Base-by-base conservation (phyloP, 2,329 filamentous ascomycete species). In the Fusarium sp. region DNA sequence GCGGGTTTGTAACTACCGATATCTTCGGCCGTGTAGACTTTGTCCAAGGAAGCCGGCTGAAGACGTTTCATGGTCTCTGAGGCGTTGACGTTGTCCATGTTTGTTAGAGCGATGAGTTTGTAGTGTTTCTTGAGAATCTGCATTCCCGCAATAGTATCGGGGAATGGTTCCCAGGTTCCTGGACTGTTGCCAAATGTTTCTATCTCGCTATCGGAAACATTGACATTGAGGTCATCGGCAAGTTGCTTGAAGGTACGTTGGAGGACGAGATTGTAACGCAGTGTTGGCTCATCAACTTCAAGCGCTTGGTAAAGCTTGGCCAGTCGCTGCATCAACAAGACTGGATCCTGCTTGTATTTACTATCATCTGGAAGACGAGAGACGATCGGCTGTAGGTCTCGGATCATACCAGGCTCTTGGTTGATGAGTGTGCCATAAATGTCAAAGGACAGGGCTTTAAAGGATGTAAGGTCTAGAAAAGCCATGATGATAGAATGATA, bases 1-100 rank as follows among this genome's bases (percentile, higher is more conserved):
- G 63, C 45, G 7, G 64, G 64, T 3, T 67, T 63, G 5, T 67
- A 63, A 49, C 30, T 68, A 7, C 64, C 64, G 32, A 68, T 63
- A 6, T 54, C 51, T 46, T 68, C 50, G 25, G 64, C 64, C 27
- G 50, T 64, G 12, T 63, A 68, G 1, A 63, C 28, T 32, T 21
- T 54, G 27, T 64, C 63, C 10, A 68, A 68, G 16, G 58, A 14
- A 14, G 40, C 51, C 10, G 63, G 64, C 12, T 37, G 32, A 2
- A 67, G 20, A 4, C 42, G 58, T 9, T 25, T 34, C 13, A 67
- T 6, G 9, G 64, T 54, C 9, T 46, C 21, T 5, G 30, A 20
- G 4, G 41, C 47, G 11, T 67, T 68, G 12, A 5, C n/a, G 1
- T 63, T 68, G 16, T 67, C 58, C 63, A 67, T 58, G 11, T 68